Conservation (phyloP, 73 alveolate genomes). For the Breviolum minutum region DNA sequence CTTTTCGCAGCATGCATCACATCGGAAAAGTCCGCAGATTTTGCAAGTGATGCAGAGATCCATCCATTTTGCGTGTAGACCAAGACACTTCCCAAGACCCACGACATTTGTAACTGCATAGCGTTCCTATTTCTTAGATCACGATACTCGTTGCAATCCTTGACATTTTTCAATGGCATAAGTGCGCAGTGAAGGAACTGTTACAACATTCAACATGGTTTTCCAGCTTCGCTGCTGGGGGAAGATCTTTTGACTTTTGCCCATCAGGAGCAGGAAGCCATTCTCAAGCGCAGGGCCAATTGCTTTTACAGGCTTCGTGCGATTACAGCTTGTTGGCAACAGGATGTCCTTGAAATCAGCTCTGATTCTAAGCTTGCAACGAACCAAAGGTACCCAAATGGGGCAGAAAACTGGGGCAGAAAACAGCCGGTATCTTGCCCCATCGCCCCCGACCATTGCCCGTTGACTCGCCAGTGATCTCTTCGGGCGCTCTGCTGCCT, state of each 20-base stretch:
- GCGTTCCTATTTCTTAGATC: too few species aligned
- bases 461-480: conserved; percentile 38
- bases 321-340: too few species aligned
- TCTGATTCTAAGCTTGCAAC: too few species aligned
- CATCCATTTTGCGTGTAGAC: too few species aligned
- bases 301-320: conserved; percentile 39
- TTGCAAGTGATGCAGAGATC: not conserved
- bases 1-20: not conserved
- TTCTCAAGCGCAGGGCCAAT: conserved; percentile 67
- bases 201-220: not conserved
- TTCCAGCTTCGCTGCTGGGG: not conserved
- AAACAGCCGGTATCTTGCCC: not conserved
- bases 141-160: too few species aligned
- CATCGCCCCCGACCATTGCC: too few species aligned
- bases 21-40: not conserved
- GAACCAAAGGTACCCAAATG: too few species aligned
- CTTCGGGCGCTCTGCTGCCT: conserved; percentile 84
- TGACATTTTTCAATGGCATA: too few species aligned
- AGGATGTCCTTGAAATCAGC: too few species aligned
- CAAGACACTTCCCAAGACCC: too few species aligned
- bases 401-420: too few species aligned
- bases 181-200: not conserved
- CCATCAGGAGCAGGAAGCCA: conserved; percentile 58
- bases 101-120: too few species aligned
- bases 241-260: not conserved